Evolutionary conservation across 139 green algal genomes (phyloP).

Genomic region (Coelastrella sp.): DNA sequence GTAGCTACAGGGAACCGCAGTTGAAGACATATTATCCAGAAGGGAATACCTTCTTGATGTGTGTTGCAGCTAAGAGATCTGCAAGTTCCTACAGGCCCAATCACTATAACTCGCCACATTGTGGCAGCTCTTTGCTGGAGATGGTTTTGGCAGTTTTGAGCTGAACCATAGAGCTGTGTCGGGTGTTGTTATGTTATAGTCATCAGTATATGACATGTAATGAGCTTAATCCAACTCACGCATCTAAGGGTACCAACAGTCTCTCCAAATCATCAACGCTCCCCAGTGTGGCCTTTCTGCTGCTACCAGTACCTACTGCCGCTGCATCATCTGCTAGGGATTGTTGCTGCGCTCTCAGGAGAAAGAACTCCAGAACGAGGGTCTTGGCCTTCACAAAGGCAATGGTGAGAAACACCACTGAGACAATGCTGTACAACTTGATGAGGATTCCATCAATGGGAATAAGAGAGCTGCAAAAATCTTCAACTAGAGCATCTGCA

Average conservation of each 20-base stretch:
- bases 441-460: conserved; percentile 26
- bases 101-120: too few relatives aligned
- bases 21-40: background rate
- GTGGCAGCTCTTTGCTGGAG: too few relatives aligned
- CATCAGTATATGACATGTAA: background rate
- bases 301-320: background rate
- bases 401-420: background rate
- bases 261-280: background rate
- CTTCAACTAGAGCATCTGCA: conserved; percentile 25
- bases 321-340: background rate
- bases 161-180: too few relatives aligned
- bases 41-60: too few relatives aligned
- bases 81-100: too few relatives aligned
- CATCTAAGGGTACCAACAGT: conserved; percentile 35
- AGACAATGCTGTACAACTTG: conserved; percentile 22
- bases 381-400: conserved; percentile 27
- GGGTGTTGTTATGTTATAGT: too few relatives aligned
- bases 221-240: background rate
- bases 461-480: background rate
- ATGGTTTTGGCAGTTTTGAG: too few relatives aligned
- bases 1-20: background rate
- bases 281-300: background rate
- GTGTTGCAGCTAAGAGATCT: too few relatives aligned
- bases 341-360: background rate
- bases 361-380: background rate